Percentiles rank a stretch among this genome's conserved stretches.
Conservation (phyloP, 2,329 filamentous ascomycete genomes). For the Purpureocillium lavendulum region DNA sequence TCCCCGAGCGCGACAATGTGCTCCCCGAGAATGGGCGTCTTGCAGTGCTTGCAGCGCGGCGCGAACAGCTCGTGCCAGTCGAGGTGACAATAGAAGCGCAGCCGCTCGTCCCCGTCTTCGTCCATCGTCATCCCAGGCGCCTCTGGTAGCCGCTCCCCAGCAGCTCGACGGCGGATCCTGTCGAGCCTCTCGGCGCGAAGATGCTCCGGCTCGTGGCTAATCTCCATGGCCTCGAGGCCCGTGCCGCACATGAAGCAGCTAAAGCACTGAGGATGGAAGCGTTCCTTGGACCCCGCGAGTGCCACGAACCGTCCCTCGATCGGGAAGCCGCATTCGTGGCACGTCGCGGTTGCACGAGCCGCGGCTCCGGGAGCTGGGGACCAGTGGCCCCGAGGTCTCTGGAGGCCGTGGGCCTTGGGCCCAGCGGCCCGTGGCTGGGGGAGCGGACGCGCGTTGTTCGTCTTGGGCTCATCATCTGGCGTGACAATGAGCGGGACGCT, state of each 20-base stretch:
- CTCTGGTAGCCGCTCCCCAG: conserved; percentile 52
- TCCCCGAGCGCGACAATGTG: conserved; percentile 86
- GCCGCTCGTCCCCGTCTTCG: conserved; percentile 63
- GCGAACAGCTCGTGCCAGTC: conserved; percentile 96
- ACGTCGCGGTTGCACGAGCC: conserved; percentile 58
- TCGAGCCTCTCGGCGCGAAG: conserved; percentile 63
- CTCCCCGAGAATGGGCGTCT: conserved; percentile 91
- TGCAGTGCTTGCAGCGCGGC: conserved; percentile 90
- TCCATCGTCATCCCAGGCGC: conserved; percentile 54
- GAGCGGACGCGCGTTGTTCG: conserved; percentile 21
- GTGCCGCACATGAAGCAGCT: conserved; percentile 81
- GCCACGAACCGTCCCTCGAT: conserved; percentile 89
- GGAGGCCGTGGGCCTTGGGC: conserved; percentile 24
- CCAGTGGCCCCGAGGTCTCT: conserved; percentile 46
- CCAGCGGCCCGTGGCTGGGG: conserved; percentile 34
- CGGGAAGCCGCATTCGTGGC: conserved; percentile 72
- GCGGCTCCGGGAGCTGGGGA: conserved; percentile 41
- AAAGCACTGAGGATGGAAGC: conserved; percentile 94
- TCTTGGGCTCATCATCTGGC: conserved; percentile 28
- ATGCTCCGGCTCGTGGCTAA: conserved; percentile 80
- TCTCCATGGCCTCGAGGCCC: conserved; percentile 86
- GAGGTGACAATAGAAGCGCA: conserved; percentile 94
- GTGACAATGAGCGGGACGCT: conserved; percentile 37
- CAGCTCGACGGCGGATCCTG: conserved; percentile 56
- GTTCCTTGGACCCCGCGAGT: conserved; percentile 60